phyloP scores from a whole-genome alignment of 1,139 yeast genomes.

The Debaryomycetaceae sp. region DNA sequence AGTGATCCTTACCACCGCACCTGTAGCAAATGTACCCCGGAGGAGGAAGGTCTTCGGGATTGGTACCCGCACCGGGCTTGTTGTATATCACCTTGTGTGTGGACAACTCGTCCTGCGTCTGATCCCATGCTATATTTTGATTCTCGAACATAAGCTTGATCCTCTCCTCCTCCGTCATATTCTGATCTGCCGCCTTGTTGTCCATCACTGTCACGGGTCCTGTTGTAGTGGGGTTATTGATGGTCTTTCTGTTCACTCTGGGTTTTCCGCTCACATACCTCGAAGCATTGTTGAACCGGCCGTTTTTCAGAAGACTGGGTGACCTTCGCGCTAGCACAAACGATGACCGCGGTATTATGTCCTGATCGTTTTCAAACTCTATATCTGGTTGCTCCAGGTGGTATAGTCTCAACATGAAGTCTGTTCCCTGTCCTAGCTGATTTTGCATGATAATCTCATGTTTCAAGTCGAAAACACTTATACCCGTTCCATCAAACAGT shows the following conservation, averaged over 20 bases:
- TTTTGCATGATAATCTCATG: constrained; percentile 83
- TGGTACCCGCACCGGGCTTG: constrained; percentile 40
- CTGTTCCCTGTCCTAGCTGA: constrained; percentile 78
- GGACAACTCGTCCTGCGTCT: constrained; percentile 88
- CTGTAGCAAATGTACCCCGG: constrained; percentile 94
- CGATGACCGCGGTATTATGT: constrained; percentile 84
- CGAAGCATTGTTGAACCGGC: constrained; percentile 63
- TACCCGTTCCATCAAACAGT: constrained; percentile 93
- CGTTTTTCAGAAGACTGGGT: constrained; percentile 59
- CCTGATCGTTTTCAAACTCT: constrained; percentile 83
- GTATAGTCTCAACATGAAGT: constrained; percentile 71
- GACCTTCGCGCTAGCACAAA: constrained; percentile 78
- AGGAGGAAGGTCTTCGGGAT: constrained; percentile 77
- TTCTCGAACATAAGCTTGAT: constrained; percentile 89
- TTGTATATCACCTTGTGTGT: constrained; percentile 62
- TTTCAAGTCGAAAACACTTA: constrained; percentile 90
- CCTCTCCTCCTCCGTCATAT: constrained; percentile 76
- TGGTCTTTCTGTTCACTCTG: constrained; percentile 45
- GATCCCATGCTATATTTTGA: constrained; percentile 92
- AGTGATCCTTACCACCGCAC: constrained; percentile 95
- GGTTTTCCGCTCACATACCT: constrained; percentile 89
- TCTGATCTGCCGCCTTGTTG: constrained; percentile 28
- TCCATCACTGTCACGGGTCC: constrained; percentile 13
- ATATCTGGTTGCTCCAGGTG: constrained; percentile 67
- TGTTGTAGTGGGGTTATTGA: constrained; percentile 20